Conservation (phyloP, 2,329 filamentous ascomycete species). For the Pseudogymnoascus sp. region DNA sequence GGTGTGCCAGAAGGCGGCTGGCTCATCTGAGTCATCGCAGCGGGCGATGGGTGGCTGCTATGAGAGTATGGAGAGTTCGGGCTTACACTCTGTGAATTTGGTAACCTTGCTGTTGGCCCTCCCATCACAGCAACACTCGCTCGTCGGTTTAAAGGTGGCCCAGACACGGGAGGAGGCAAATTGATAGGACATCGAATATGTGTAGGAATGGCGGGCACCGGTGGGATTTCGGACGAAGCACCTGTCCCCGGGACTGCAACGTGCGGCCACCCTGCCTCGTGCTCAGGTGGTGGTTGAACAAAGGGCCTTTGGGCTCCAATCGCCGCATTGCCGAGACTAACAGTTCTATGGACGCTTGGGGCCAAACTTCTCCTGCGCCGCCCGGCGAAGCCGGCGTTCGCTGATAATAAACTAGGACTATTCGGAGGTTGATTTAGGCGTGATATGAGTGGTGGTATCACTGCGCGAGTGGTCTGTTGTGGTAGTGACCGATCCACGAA, state of each 20-base stretch:
- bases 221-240: conserved; percentile 34
- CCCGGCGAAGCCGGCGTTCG: background rate
- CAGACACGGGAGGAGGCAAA: conserved; percentile 35
- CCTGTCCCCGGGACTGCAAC: conserved; percentile 34
- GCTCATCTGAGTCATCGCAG: conserved; percentile 23
- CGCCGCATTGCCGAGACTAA: conserved; percentile 40
- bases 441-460: background rate
- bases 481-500: background rate
- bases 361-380: conserved; percentile 43
- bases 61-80: conserved; percentile 42
- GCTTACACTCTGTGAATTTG: conserved; percentile 34
- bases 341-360: conserved; percentile 50
- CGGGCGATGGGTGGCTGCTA: conserved; percentile 34
- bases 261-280: conserved; percentile 32
- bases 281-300: background rate
- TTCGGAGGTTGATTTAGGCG: background rate
- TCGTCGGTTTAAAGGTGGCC: conserved; percentile 28
- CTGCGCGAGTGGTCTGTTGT: background rate
- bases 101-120: conserved; percentile 25
- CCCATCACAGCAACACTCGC: conserved; percentile 30
- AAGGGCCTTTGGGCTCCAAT: background rate
- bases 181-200: background rate
- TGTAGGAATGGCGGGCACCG: conserved; percentile 32
- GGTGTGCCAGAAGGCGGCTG: conserved; percentile 19
- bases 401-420: background rate